A percentile compares a stretch with the other conserved stretches of the same genome.
Evolutionary conservation across 352 stramenopile genomes (phyloP).

Genomic region (Phytophthora citrophthora): DNA sequence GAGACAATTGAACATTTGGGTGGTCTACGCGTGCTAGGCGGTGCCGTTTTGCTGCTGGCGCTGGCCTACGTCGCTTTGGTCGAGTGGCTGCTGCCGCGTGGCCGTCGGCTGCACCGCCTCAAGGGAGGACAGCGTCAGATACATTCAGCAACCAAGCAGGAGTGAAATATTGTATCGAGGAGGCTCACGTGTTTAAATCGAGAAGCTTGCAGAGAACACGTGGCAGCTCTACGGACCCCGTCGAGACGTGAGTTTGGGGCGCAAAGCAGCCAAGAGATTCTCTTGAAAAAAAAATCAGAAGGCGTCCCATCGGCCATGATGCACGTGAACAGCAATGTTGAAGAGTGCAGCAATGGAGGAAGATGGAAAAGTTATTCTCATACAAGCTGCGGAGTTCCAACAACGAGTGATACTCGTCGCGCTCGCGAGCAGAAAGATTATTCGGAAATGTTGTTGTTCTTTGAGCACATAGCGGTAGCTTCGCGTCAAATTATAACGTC

Average conservation of each 20-base stretch:
- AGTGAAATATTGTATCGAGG: slow-evolving; percentile 1
- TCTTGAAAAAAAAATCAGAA: not conserved
- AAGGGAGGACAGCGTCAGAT: slow-evolving; percentile 10
- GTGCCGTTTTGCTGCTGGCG: slow-evolving; percentile 42
- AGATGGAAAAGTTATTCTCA: too few relatives aligned
- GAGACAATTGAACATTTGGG: slow-evolving; percentile 57
- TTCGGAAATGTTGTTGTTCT: too few relatives aligned
- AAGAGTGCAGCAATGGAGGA: not conserved
- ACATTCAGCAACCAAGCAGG: slow-evolving; percentile 9
- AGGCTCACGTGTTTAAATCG: too few relatives aligned
- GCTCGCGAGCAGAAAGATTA: too few relatives aligned
- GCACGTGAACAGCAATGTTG: not conserved
- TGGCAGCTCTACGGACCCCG: not conserved
- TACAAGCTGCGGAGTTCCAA: too few relatives aligned
- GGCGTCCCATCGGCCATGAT: not conserved
- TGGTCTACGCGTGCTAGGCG: slow-evolving; percentile 27
- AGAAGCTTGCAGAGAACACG: not conserved
- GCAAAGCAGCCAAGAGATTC: not conserved
- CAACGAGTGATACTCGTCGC: too few relatives aligned
- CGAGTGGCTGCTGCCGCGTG: slow-evolving; percentile 50
- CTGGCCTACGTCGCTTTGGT: slow-evolving; percentile 51
- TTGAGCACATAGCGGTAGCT: too few relatives aligned
- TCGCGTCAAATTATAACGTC: too few relatives aligned
- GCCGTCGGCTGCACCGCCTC: slow-evolving; percentile 24
- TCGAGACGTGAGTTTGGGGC: not conserved